These are phyloP conservation scores for Endoconidiophora laricicola DNA, from an alignment of 2,329 filamentous ascomycete species.

Conservation along the genomic window DNA sequence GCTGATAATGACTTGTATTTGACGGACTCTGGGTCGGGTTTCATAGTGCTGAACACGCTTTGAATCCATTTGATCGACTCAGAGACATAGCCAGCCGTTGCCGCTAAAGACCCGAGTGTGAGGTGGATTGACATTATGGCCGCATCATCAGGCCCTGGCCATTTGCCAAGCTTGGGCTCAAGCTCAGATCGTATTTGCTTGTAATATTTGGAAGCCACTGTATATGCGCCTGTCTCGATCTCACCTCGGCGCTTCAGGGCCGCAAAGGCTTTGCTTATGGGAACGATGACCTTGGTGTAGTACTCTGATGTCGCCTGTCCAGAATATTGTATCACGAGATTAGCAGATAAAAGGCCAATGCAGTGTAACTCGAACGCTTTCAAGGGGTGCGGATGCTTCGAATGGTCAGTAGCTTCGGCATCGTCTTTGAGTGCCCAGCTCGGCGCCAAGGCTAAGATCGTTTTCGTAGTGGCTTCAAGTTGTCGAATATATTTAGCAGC, in stretches of 20 bases:
- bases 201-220: slow-evolving; percentile 7
- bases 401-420: slow-evolving; percentile 32
- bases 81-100: slow-evolving; percentile 27
- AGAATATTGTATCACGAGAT: slow-evolving; percentile 10
- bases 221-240: slow-evolving; percentile 7
- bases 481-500: slow-evolving; percentile 44
- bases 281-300: slow-evolving; percentile 9
- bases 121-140: slow-evolving; percentile 32
- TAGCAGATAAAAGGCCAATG: slow-evolving; percentile 32
- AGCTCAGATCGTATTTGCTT: slow-evolving; percentile 8
- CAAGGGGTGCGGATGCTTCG: slow-evolving; percentile 38
- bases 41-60: slow-evolving; percentile 25
- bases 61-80: slow-evolving; percentile 40
- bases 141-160: slow-evolving; percentile 11
- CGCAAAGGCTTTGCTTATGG: slow-evolving; percentile 12
- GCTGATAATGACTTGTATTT: slow-evolving; percentile 36
- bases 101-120: slow-evolving; percentile 31
- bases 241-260: slow-evolving; percentile 10
- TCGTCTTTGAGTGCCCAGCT: slow-evolving; percentile 51
- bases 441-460: slow-evolving; percentile 48
- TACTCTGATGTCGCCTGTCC: slow-evolving; percentile 6
- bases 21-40: slow-evolving; percentile 26
- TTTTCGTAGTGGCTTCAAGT: slow-evolving; percentile 48
- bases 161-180: slow-evolving; percentile 11
- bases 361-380: slow-evolving; percentile 45